Conservation (phyloP, 176 grass and related monocot species). For the Paspalum vaginatum region DNA sequence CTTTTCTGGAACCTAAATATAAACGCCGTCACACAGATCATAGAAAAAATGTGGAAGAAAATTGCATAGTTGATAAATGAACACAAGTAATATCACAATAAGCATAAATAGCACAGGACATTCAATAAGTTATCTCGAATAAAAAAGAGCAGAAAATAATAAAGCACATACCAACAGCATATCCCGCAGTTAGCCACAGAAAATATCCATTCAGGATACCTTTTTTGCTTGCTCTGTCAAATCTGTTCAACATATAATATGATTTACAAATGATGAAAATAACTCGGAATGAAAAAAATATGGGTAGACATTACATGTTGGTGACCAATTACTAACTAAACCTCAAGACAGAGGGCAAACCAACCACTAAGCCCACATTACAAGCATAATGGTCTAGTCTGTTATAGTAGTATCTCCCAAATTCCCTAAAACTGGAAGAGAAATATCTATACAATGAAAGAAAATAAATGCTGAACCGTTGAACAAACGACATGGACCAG, state of each 20-base stretch:
- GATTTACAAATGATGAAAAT: background rate
- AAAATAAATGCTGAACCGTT: background rate
- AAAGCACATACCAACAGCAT: slow-evolving; percentile 73
- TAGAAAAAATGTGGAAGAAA: slow-evolving; percentile 7
- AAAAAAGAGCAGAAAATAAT: slow-evolving; percentile 9
- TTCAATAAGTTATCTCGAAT: background rate
- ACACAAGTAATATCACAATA: slow-evolving; percentile 11
- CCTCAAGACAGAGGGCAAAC: background rate
- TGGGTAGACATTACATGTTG: background rate
- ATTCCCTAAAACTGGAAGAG: slow-evolving; percentile 7
- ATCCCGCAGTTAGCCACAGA: slow-evolving; percentile 83
- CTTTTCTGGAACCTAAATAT: slow-evolving; percentile 4
- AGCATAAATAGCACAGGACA: background rate
- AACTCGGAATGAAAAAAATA: background rate
- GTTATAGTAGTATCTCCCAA: background rate
- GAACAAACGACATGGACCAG: background rate
- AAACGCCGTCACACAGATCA: background rate
- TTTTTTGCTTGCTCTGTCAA: slow-evolving; percentile 78
- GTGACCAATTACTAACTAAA: background rate
- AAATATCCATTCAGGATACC: slow-evolving; percentile 87
- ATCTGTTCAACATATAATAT: slow-evolving; percentile 48
- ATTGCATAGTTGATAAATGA: background rate
- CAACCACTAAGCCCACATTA: background rate
- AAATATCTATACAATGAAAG: background rate
- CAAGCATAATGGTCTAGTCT: background rate